phyloP scores from a whole-genome alignment of 2,329 filamentous ascomycete genomes.

The Phoma herbarum region DNA sequence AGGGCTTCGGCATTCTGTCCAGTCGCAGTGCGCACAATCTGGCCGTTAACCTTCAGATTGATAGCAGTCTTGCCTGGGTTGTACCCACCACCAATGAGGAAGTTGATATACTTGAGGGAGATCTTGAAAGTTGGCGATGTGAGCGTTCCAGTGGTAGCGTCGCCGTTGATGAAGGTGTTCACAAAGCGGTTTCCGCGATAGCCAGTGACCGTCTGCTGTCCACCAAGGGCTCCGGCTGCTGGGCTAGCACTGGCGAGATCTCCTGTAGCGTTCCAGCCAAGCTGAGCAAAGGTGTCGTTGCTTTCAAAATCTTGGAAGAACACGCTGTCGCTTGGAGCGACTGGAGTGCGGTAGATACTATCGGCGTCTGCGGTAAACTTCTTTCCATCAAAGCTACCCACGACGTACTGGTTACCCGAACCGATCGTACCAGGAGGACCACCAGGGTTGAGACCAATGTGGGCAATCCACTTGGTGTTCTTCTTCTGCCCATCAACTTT shows the following conservation, averaged over 20 bases:
- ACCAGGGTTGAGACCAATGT: conserved; percentile 2
- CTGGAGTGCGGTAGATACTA: background rate
- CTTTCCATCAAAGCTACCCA: conserved; percentile 3
- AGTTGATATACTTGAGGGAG: background rate
- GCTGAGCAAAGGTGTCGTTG: background rate
- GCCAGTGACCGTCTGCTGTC: background rate
- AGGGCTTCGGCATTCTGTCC: conserved; percentile 1
- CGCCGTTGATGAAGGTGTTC: background rate
- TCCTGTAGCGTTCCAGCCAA: conserved; percentile 2
- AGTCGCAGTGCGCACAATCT: conserved; percentile 1
- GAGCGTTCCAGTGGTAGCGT: background rate
- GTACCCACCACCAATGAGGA: conserved; percentile 1
- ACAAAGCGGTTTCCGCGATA: conserved; percentile 2
- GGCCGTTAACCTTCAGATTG: background rate
- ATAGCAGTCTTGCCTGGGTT: conserved; percentile 1
- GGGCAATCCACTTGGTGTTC: conserved; percentile 1
- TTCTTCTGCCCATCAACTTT: conserved; percentile 2
- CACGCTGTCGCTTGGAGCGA: background rate
- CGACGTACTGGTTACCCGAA: conserved; percentile 2
- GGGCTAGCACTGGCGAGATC: conserved; percentile 2
- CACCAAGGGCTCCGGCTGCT: background rate
- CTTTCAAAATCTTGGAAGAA: conserved; percentile 1
- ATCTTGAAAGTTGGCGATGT: conserved; percentile 1
- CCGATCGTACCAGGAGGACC: conserved; percentile 4
- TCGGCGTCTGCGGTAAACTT: conserved; percentile 1